A percentile compares a stretch with the other conserved stretches of the same genome.
These are phyloP conservation scores for Aurantiochytrium sp. DNA, from an alignment of 108 stramenopile genomes.

Conservation along the genomic window DNA sequence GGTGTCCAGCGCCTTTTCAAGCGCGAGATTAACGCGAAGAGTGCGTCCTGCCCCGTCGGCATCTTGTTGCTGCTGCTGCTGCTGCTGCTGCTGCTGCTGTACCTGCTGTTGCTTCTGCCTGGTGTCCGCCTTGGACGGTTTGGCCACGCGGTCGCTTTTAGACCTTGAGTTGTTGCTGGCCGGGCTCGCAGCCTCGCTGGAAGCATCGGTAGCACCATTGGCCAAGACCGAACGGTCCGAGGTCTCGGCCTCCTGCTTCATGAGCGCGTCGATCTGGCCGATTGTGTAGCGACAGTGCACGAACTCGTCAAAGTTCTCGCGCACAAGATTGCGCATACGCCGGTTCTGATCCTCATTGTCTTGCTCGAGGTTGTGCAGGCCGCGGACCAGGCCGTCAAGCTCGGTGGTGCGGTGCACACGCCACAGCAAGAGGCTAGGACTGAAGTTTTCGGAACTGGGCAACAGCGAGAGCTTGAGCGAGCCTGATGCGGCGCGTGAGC, in stretches of 20 bases:
- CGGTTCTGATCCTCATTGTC: slow-evolving; percentile 12
- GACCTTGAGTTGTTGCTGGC: not conserved
- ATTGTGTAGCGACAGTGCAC: slow-evolving; percentile 4
- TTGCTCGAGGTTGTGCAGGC: not conserved
- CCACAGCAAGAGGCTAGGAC: not conserved
- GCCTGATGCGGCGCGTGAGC: not conserved
- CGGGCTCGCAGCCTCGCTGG: no score
- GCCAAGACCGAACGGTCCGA: no score
- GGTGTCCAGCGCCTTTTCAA: not conserved
- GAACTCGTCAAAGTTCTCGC: slow-evolving; percentile 21
- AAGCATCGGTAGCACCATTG: no score
- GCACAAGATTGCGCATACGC: not conserved
- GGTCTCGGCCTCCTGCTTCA: not conserved
- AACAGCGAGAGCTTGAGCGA: not conserved
- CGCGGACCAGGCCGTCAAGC: not conserved
- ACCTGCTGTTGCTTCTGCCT: no score
- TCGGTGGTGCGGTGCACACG: not conserved
- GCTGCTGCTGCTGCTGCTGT: no score
- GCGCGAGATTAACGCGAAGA: not conserved
- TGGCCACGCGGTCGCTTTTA: no score
- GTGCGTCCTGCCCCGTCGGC: not conserved
- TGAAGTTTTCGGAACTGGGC: not conserved
- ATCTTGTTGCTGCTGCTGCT: no score
- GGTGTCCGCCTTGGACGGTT: not conserved
- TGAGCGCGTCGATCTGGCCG: not conserved